Evolutionary conservation across 345 rosid genomes (phyloP), one percentile per base, ranked within the genome.

Genomic region (Cochlearia excelsa): DNA sequence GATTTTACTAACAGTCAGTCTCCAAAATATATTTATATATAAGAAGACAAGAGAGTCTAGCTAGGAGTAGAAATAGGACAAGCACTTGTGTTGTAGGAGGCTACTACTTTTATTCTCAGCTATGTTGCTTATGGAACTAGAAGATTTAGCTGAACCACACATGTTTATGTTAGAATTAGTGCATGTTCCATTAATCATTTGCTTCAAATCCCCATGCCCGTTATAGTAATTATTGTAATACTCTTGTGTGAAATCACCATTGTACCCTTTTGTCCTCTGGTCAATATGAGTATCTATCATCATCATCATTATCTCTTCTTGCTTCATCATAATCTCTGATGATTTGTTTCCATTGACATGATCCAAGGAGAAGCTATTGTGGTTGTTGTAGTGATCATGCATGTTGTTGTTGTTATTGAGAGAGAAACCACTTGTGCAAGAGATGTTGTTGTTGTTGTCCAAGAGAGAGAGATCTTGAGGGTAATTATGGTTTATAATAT

Each of bases 171-270:
- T 42, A 43, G 64, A 70, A 70, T 70, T 63, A 70, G 69, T 43
- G 69, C 59, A 59, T 56, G 65, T 70, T 63, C 74, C 74, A 72
- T 67, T 80, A 65, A 86, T 77, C 78, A 80, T 67, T 62, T 77
- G 80, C 84, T 82, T 86, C 68, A 84, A 82, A 64, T 84, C 86
- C 68, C 80, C 95, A 46, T 71, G 71, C 7, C 63, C 79, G 67
- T 54, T 53, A 57, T 37, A 27, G 60, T 61, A 50, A 62, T 61
- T 50, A 16, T 45, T 74, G 53, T 65, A 58, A 57, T 77, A 66
- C 7, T 55, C 71, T 64, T 75, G 83, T 47, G 76, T 9, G 35
- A 60, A 47, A 47, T 58, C 61, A 7, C 77, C 77, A 46, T 42
- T 67, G 54, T 63, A 65, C 64, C 78, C 81, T 47, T 45, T 71